Evolutionary conservation across 345 rosid genomes (phyloP), one percentile per base, ranked within the genome.

Genomic region (Brassica nigra): DNA sequence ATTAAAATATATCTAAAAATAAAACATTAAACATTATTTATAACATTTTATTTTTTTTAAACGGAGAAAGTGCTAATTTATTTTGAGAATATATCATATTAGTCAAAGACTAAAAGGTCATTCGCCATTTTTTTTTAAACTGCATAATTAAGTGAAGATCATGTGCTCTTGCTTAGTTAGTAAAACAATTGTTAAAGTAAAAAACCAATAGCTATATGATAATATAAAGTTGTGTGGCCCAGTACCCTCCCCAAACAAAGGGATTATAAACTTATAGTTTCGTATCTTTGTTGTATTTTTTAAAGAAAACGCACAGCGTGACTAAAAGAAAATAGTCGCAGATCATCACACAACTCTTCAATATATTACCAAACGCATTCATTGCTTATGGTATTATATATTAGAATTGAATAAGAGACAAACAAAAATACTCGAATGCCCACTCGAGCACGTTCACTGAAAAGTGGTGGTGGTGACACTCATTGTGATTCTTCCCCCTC

Each of bases 381-480:
- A 42, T 55, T 59, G 12, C 15, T 36, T 68, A 6, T 54, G 16
- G 27, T 61, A 54, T 39, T 52, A 39, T 29, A 63, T 69, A 52
- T 10, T 39, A 20, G 30, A 55, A 14, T 55, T 69, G 76, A 80
- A 75, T 75, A 75, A 65, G 76, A 75, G 76, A 75, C 76, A 80
- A 76, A 75, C 39, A 42, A 70, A 55, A 54, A 70, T 57, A 75
- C 76, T 80, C 42, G 80, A 62, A 80, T 80, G 83, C 37, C 66
- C 76, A 75, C 83, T 80, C 83, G 65, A 80, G 76, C 57, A 64
- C 57, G 54, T 70, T 67, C 65, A 73, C 3, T 68, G 49, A 23
- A 80, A 80, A 76, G 83, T 65, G 47, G 63, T 80, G 63, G 63
- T 75, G 76, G 68, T 75, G 76, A 55, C 68, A 63, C 76, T 75